These are phyloP conservation scores for Metschnikowia arizonensis DNA, from an alignment of 805 yeast species.

Conservation along the genomic window DNA sequence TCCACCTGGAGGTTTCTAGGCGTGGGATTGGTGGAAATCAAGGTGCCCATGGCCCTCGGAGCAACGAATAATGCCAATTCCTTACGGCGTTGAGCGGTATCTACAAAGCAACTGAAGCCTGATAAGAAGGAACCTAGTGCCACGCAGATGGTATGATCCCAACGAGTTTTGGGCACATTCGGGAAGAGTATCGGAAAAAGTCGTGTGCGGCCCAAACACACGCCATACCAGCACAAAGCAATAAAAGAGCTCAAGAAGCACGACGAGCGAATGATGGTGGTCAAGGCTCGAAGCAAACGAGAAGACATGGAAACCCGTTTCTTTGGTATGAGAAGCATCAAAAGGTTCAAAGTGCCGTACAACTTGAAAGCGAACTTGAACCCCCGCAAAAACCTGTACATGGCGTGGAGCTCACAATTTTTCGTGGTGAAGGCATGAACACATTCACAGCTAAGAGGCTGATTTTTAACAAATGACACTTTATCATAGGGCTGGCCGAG, in stretches of 20 bases:
- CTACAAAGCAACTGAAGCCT: conserved; percentile 42
- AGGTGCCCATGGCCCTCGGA: conserved; percentile 35
- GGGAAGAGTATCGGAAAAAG: conserved; percentile 40
- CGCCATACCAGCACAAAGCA: conserved; percentile 44
- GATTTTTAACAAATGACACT: conserved; percentile 25
- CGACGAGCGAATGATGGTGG: conserved; percentile 37
- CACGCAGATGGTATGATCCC: conserved; percentile 40
- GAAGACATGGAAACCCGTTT: conserved; percentile 13
- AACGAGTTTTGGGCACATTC: conserved; percentile 26
- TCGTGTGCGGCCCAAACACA: conserved; percentile 41
- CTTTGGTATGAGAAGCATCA: conserved; percentile 25
- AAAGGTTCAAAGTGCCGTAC: conserved; percentile 39
- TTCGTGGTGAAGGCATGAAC: conserved; percentile 38
- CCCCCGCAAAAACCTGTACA: conserved; percentile 43
- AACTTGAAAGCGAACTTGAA: conserved; percentile 37
- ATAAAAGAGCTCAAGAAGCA: conserved; percentile 42
- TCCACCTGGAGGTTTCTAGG: conserved; percentile 26
- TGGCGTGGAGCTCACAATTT: conserved; percentile 45
- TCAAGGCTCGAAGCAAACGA: conserved; percentile 21
- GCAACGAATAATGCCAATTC: conserved; percentile 48
- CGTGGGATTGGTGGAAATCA: conserved; percentile 27
- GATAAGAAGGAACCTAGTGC: conserved; percentile 37
- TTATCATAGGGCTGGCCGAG: conserved; percentile 30
- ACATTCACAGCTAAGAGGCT: conserved; percentile 38
- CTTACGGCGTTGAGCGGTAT: conserved; percentile 38